phyloP scores from a whole-genome alignment of 129 eudicot genomes.

The Chrysanthemum lavandulifolium region DNA sequence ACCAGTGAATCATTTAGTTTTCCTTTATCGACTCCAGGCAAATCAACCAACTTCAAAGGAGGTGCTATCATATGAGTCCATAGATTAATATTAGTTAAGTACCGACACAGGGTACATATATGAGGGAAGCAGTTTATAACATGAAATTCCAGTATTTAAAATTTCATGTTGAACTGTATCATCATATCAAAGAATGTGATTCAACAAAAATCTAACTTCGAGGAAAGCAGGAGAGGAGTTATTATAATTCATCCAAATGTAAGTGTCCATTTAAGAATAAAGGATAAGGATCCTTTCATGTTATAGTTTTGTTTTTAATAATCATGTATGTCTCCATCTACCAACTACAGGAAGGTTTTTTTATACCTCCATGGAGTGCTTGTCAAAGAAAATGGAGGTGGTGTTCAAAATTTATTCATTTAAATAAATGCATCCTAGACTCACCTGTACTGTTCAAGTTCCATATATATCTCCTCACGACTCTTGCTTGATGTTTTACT shows the following conservation, averaged over 20 bases:
- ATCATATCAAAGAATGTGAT: background rate
- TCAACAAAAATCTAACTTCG: too few species aligned
- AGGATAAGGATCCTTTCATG: too few species aligned
- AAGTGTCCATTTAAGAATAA: background rate
- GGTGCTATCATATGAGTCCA: constrained; percentile 64
- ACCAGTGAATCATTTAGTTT: constrained; percentile 84
- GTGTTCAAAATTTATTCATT: too few species aligned
- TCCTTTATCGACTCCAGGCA: constrained; percentile 96
- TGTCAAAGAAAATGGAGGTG: background rate
- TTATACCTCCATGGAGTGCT: background rate
- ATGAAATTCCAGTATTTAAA: background rate
- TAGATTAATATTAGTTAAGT: background rate
- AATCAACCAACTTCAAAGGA: constrained; percentile 82
- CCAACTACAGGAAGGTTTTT: background rate
- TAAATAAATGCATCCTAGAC: constrained; percentile 18
- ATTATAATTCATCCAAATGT: background rate
- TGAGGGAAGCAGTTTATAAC: constrained; percentile 11
- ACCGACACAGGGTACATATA: background rate
- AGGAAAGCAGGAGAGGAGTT: background rate
- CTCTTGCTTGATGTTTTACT: constrained; percentile 87
- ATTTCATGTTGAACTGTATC: background rate
- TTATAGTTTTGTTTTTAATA: background rate
- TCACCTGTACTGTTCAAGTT: constrained; percentile 94
- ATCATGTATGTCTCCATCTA: background rate
- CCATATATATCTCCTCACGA: constrained; percentile 81